Conservation (phyloP, 257 asterid species). For the Petunia axillaris region DNA sequence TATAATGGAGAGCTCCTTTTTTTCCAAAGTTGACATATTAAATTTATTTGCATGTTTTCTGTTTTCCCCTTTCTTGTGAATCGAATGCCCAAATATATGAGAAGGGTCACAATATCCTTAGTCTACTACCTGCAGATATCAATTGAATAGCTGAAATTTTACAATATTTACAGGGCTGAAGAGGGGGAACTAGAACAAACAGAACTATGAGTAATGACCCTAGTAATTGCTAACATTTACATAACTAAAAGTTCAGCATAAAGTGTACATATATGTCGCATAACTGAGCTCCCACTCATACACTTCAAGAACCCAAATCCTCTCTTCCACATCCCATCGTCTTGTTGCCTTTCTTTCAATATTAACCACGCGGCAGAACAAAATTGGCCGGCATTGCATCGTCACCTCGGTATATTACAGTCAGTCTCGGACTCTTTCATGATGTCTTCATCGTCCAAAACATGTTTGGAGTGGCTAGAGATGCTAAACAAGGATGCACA, state of each 20-base stretch:
- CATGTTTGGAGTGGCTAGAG: conserved; percentile 15
- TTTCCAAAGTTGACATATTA: too few relatives aligned
- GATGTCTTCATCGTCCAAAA: not conserved
- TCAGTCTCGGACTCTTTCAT: not conserved
- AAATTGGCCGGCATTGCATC: conserved; percentile 4
- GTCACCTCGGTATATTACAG: not conserved
- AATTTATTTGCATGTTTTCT: too few relatives aligned
- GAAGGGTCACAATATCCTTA: too few relatives aligned
- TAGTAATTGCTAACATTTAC: conserved; percentile 16
- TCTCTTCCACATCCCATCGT: conserved; percentile 17
- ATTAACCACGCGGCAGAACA: conserved; percentile 1
- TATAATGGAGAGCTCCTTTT: too few relatives aligned
- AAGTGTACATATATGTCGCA: conserved; percentile 21
- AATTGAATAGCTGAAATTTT: conserved; percentile 11
- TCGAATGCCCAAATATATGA: too few relatives aligned
- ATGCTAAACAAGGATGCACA: too few relatives aligned
- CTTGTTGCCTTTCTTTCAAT: not conserved
- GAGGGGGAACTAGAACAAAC: not conserved
- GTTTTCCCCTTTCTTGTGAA: too few relatives aligned
- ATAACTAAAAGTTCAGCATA: not conserved
- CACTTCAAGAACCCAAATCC: not conserved
- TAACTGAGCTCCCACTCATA: not conserved
- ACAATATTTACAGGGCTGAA: conserved; percentile 20
- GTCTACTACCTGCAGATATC: not conserved
- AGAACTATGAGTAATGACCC: not conserved